Percentiles rank a stretch among this genome's conserved stretches.
Evolutionary conservation across 805 yeast genomes (phyloP).

Genomic region (Clavispora carvajalis): DNA sequence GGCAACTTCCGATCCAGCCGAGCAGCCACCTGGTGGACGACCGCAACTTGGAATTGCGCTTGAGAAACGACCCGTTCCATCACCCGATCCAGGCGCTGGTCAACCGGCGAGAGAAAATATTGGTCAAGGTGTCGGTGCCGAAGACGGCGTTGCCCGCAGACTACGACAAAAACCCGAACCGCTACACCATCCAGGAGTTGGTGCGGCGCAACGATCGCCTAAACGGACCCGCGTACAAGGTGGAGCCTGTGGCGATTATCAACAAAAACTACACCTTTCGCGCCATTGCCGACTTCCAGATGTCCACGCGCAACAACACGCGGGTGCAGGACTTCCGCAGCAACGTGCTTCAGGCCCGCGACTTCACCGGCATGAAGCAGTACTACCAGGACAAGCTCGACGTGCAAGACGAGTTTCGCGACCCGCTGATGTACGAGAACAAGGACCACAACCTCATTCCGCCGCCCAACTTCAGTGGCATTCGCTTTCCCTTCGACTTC

Average conservation of each 20-base stretch:
- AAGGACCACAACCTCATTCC: constrained; percentile 66
- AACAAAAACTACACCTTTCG: constrained; percentile 71
- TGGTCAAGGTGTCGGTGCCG: constrained; percentile 58
- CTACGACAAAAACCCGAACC: constrained; percentile 24
- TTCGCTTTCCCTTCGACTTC: constrained; percentile 72
- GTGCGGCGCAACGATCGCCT: constrained; percentile 22
- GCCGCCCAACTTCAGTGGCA: constrained; percentile 76
- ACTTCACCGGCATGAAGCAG: constrained; percentile 20
- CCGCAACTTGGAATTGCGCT: constrained; percentile 36
- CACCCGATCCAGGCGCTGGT: constrained; percentile 61
- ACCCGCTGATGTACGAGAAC: constrained; percentile 21
- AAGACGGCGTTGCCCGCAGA: constrained; percentile 41
- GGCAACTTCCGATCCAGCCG: constrained; percentile 18
- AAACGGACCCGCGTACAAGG: constrained; percentile 27
- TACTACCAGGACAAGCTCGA: constrained; percentile 21
- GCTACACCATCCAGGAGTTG: constrained; percentile 41
- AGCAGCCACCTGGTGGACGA: constrained; percentile 23
- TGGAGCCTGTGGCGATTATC: constrained; percentile 62
- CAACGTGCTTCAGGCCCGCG: constrained; percentile 19
- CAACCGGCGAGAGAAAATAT: constrained; percentile 49
- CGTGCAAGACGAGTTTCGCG: constrained; percentile 25
- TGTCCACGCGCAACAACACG: constrained; percentile 50
- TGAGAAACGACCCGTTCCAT: constrained; percentile 40
- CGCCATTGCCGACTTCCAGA: constrained; percentile 85
- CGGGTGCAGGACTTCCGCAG: constrained; percentile 25